Conservation (phyloP, 257 asterid species). For the Lantana camara region DNA sequence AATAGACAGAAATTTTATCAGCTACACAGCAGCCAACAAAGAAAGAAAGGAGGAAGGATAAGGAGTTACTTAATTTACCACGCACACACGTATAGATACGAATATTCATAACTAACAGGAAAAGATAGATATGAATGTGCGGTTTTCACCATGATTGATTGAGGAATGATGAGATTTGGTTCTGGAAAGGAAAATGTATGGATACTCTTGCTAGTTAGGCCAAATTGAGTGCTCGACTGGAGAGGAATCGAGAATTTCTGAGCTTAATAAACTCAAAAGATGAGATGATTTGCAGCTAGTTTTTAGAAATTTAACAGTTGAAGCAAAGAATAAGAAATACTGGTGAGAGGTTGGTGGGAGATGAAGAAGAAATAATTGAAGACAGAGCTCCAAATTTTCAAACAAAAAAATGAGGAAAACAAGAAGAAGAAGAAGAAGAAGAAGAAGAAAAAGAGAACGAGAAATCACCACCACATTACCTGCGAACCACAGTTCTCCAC, state of each 20-base stretch:
- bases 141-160: slow-evolving; percentile 6
- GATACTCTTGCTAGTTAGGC: slow-evolving; percentile 6
- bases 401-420: too few relatives aligned
- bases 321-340: slow-evolving; percentile 14
- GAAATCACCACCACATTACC: slow-evolving; percentile 31
- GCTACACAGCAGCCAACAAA: background rate
- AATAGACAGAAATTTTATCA: background rate
- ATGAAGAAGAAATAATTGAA: slow-evolving; percentile 27
- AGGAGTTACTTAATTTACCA: background rate
- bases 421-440: background rate
- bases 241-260: background rate
- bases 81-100: background rate
- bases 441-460: background rate
- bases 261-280: background rate
- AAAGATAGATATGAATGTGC: slow-evolving; percentile 13
- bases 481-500: slow-evolving; percentile 20
- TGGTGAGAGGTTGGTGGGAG: slow-evolving; percentile 24
- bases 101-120: background rate
- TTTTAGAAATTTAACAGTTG: slow-evolving; percentile 2
- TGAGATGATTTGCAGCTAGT: background rate
- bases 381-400: background rate
- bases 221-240: background rate
- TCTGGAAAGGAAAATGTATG: slow-evolving; percentile 17
- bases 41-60: background rate
- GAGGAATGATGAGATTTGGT: slow-evolving; percentile 22